Conservation (phyloP, 257 asterid species). For the Plectranthus barbatus region DNA sequence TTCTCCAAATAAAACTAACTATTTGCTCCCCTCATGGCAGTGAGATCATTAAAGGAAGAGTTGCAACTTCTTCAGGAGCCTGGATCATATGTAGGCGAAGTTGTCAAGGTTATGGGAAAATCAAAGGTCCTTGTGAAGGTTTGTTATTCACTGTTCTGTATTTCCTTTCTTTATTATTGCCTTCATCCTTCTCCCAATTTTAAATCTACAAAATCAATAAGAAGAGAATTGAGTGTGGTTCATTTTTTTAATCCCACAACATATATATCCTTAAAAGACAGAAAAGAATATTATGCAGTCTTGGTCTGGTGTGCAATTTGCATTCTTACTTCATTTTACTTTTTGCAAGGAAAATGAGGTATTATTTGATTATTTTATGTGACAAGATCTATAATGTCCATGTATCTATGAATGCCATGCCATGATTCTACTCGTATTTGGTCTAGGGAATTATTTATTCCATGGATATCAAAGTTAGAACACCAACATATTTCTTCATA, state of each 20-base stretch:
- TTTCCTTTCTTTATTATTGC: background rate
- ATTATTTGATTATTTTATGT: background rate
- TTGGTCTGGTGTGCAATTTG: background rate
- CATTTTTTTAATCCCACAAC: too few species aligned
- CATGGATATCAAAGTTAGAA: background rate
- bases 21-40: conserved; percentile 28
- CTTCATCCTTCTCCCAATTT: background rate
- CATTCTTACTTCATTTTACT: background rate
- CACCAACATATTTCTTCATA: background rate
- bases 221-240: background rate
- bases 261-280: too few species aligned
- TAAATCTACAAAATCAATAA: background rate
- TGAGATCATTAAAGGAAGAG: conserved; percentile 87
- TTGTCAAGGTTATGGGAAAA: conserved; percentile 92
- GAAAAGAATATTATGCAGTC: background rate
- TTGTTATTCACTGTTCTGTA: conserved; percentile 7
- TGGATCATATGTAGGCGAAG: conserved; percentile 97
- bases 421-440: background rate
- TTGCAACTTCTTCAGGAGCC: conserved; percentile 94
- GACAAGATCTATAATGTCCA: background rate
- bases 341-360: background rate
- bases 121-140: conserved; percentile 95
- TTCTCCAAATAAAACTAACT: background rate
- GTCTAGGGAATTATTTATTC: background rate
- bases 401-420: background rate